Evolutionary conservation across 2,329 filamentous ascomycete species (phyloP), one percentile per base, ranked within the genome.

Genomic region (Trichocomaceae sp.): DNA sequence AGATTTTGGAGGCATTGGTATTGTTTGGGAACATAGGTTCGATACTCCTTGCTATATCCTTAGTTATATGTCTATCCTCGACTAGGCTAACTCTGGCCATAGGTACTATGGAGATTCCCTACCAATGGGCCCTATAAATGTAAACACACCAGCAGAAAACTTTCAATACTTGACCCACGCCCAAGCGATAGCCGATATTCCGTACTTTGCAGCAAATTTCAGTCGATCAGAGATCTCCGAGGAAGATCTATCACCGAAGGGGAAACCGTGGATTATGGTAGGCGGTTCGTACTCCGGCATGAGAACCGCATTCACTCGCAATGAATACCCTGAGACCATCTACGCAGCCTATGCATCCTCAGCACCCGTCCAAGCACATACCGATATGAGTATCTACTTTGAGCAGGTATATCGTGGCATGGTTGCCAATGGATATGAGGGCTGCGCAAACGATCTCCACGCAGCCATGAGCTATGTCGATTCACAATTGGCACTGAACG

Each of bases 331-430:
- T 2, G 69, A 73, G 1, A 72, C 66, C 5, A 69, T 75, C 31
- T 72, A 66, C 47, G 72, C 72, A 1, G 64, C 73, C 0, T 75
- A 61, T 58, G 66, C 73, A 1, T 73, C 73, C 0, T 75, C 72
- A 1, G 72, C 73, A 7, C 73, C 74, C 0, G 72, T 78, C 0
- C 66, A 82, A 59, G 77, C 77, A 2, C 67, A 64, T 5, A 60
- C 75, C n/a, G 71, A 80, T 55, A 77, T 79, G 73, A 73, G 71
- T n/a, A 64, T 72, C 20, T 81, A 79, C 61, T 80, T 70, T 51
- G 77, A 80, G 20, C 74, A 77, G 37, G 63, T 81, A 2, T 75
- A 75, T 59, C 70, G 69, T 10, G 76, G 75, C 2, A 69, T 81
- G 66, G 69, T 73, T 4, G 70, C 69, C 5, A 78, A 79, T 54